These are phyloP conservation scores for Phaseolus coccineus DNA, from an alignment of 331 rosid genomes.

Conservation along the genomic window DNA sequence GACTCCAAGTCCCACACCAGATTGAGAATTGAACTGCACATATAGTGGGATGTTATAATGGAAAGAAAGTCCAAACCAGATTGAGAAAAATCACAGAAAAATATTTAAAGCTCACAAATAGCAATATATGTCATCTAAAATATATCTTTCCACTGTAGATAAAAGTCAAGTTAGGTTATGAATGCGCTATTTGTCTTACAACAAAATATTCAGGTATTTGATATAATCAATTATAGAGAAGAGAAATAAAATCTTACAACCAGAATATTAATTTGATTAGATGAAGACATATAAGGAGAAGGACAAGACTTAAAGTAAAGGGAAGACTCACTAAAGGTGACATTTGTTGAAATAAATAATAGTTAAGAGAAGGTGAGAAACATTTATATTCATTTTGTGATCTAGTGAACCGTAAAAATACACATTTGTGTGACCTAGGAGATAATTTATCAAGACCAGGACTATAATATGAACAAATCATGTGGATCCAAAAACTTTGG, in stretches of 20 bases:
- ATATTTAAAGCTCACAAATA: constrained; percentile 58
- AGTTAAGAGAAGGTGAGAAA: no score
- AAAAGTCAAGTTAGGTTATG: neutral
- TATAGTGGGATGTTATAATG: constrained; percentile 11
- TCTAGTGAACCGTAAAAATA: no score
- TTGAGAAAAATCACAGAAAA: constrained; percentile 56
- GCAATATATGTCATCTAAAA: neutral
- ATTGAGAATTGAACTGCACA: constrained; percentile 69
- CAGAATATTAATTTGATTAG: no score
- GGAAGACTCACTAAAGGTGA: no score
- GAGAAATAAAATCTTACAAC: neutral
- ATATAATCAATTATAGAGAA: neutral
- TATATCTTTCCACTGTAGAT: neutral
- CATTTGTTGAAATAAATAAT: no score
- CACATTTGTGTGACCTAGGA: no score
- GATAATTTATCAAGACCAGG: no score
- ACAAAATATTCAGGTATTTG: neutral
- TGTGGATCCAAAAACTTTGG: no score
- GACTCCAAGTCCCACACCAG: constrained; percentile 68
- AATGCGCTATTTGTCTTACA: neutral
- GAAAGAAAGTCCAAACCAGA: constrained; percentile 51
- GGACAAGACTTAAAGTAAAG: no score
- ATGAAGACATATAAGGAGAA: no score
- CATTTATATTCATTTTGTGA: no score
- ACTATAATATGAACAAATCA: no score